Evolutionary conservation across 495 filamentous ascomycete genomes (phyloP), one percentile per base, ranked within the genome.

Genomic region (Tuber borchii): DNA sequence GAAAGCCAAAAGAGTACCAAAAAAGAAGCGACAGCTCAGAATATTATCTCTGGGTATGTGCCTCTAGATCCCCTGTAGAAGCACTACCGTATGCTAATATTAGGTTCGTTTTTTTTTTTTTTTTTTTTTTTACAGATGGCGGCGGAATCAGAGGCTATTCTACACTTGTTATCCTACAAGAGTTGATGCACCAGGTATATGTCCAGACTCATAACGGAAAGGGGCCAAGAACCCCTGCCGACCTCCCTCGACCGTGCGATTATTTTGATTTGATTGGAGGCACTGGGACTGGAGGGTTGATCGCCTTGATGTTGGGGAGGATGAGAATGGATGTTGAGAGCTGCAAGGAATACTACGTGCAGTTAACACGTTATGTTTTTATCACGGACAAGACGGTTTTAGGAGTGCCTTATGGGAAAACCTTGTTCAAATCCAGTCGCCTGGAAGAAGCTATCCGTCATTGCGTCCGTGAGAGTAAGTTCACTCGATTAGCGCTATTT

Each of bases 341-440:
- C 2, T 97, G 95, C 88, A 97, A 97, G 85, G 91, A 97, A 76
- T 90, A 97, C 17, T 99, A 98, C 80, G 93, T 97, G 75, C 91
- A 92, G 74, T 92, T 99, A 87, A 99, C 95, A 56, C 90, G 91
- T 79, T 90, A 90, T 82, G 96, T 98, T 0, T 99, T 99, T 78
- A 94, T 97, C 84, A 97, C 95, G 16, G 96, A 99, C 85, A 99
- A 99, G 86, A 98, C 95, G 10, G 89, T 99, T 76, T 93, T 92
- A 26, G 95, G 95, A 20, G 95, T 99, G 73, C 95, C 95, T 0
- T 97, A 95, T 81, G 90, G 92, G 39, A 94, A 92, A 26, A 98
- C 95, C 0, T 83, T 98, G 68, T 98, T 97, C 88, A 99, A 99
- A 85, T 94, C 95, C 9, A 95, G 92, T 12, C 94, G 93, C 81